A percentile compares a stretch with the other conserved stretches of the same genome.
These are phyloP conservation scores for Suillus americanus DNA, from an alignment of 768 basidiomycete genomes.

Conservation along the genomic window DNA sequence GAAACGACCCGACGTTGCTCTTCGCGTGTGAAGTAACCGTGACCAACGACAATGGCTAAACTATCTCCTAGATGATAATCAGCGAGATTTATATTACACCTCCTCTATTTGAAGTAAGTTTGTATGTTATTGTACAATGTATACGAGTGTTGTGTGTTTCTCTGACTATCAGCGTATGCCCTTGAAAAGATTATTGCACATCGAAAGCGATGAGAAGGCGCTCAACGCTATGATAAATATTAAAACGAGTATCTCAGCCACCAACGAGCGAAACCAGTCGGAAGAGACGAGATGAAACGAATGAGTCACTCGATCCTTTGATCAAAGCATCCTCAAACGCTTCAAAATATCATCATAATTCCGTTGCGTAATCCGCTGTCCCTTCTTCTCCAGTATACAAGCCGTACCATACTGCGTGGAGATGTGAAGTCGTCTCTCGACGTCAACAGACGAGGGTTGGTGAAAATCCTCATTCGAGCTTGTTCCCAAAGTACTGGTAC, in stretches of 20 bases:
- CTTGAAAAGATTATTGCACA: neutral
- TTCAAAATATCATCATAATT: conserved; percentile 36
- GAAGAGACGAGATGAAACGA: neutral
- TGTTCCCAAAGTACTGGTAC: conserved; percentile 6
- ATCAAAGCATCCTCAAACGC: conserved; percentile 32
- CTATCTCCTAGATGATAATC: neutral
- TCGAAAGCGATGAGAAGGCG: neutral
- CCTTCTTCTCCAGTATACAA: conserved; percentile 42
- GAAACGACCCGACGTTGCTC: neutral
- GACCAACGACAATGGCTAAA: neutral
- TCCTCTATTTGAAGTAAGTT: neutral
- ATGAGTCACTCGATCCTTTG: neutral
- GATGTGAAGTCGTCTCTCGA: neutral
- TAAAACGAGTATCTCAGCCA: neutral
- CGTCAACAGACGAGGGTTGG: neutral
- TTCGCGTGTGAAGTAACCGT: neutral
- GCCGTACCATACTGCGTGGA: conserved; percentile 28
- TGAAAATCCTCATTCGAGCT: neutral
- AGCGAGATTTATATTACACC: neutral
- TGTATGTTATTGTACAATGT: neutral
- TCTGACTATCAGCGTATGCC: neutral
- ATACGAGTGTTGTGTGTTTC: neutral
- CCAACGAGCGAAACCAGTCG: neutral
- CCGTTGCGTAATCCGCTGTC: conserved; percentile 35
- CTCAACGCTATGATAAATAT: conserved; percentile 1